Percentiles rank a stretch among this genome's conserved stretches.
phyloP scores from a whole-genome alignment of 2,329 filamentous ascomycete species.

The Colletotrichum eremochloae region DNA sequence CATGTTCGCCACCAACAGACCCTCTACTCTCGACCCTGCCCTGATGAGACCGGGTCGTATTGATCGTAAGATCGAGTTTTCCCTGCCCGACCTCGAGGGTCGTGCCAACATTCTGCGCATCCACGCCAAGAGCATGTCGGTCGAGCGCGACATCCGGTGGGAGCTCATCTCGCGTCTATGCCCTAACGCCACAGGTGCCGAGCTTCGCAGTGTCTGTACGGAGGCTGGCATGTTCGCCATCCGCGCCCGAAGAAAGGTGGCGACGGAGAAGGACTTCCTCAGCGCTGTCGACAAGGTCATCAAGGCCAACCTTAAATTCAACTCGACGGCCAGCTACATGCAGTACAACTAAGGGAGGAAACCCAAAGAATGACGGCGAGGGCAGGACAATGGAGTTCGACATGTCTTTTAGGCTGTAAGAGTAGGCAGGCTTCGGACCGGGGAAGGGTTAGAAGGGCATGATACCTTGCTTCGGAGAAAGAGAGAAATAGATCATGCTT shows the following conservation, averaged over 20 bases:
- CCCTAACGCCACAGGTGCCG: conserved; percentile 96
- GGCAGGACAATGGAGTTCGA: conserved; percentile 32
- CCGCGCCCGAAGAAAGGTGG: conserved; percentile 93
- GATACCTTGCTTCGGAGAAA: conserved; percentile 39
- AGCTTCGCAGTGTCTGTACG: conserved; percentile 95
- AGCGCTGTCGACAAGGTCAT: conserved; percentile 99
- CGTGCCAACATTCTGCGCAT: conserved; percentile 98
- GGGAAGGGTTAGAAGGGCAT: conserved; percentile 39
- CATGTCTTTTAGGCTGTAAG: conserved; percentile 43
- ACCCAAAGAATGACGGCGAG: not conserved
- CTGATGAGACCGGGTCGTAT: conserved; percentile 98
- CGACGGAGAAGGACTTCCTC: conserved; percentile 98
- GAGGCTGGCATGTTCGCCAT: conserved; percentile 99
- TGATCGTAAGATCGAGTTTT: conserved; percentile 99
- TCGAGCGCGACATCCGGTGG: conserved; percentile 98
- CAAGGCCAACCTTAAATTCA: conserved; percentile 99
- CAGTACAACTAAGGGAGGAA: conserved; percentile 87
- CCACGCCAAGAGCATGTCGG: conserved; percentile 99
- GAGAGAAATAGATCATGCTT: conserved; percentile 42
- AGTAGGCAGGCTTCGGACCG: conserved; percentile 44
- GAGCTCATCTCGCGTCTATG: conserved; percentile 97
- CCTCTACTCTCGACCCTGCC: conserved; percentile 94
- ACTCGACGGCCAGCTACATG: conserved; percentile 97
- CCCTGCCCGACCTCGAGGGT: conserved; percentile 94
- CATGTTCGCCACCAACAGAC: conserved; percentile 98